Evolutionary conservation across 495 filamentous ascomycete genomes (phyloP), one percentile per base, ranked within the genome.

Genomic region (Letharia columbiana): DNA sequence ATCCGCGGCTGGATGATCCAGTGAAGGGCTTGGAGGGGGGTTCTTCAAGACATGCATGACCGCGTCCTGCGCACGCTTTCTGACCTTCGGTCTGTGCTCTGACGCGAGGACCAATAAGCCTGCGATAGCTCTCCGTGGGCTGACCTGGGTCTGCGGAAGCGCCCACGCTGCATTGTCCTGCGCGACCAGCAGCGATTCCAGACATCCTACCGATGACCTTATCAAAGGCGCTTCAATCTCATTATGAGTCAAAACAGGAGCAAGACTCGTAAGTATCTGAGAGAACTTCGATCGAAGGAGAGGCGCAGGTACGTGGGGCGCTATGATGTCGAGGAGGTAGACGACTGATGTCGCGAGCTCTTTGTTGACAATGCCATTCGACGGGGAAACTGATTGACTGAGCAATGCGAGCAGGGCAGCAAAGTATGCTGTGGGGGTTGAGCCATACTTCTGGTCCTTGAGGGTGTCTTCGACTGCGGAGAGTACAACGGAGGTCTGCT

Each of bases 351-450:
- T 86, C 33, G 89, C 89, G 49, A 95, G 78, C 60, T 94, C 89
- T 75, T 91, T 92, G 76, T 96, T 95, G 62, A 88, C 77, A 41
- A 86, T 82, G 49, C 84, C 84, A 64, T 81, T 77, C 6, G 80
- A 75, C 50, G 81, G 76, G 23, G 84, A 86, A 23, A 89, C 80
- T 2, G 89, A 85, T 76, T 92, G 89, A 63, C 84, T 85, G 18
- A 98, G 84, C 8, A 98, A 81, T 44, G 92, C 91, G 50, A 98
- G 82, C n/a, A 98, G 83, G 4, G 95, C 91, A n/a, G 91, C 91
- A 70, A 98, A 95, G 75, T 98, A 98, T 68, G 88, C 92, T 2
- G 94, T 96, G 5, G 95, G 81, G 11, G 90, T 91, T 62, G 87
- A 83, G 70, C 89, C 83, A 65, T 90, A 87, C 64, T 91, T 88